A percentile compares a stretch with the other conserved stretches of the same genome.
phyloP scores from a whole-genome alignment of 805 yeast genomes.

The Barnettozyma salicaria region DNA sequence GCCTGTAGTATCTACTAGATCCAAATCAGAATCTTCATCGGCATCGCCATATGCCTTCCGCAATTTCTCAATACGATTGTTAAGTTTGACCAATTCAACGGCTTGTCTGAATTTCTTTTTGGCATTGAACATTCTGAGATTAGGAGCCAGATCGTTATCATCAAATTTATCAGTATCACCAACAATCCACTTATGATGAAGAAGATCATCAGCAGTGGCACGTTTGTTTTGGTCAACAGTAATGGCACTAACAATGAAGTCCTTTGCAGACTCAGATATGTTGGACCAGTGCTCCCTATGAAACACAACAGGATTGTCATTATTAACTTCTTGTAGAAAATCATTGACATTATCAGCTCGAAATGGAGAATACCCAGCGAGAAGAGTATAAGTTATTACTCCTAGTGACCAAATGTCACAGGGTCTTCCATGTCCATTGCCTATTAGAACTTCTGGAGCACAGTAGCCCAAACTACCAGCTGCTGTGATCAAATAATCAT shows the following conservation, averaged over 20 bases:
- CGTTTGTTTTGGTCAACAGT: slow-evolving; percentile 62
- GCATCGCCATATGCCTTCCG: slow-evolving; percentile 50
- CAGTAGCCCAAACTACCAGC: slow-evolving; percentile 97
- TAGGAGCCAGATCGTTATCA: slow-evolving; percentile 67
- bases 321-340: slow-evolving; percentile 70
- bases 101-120: slow-evolving; percentile 81
- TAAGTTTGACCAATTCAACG: slow-evolving; percentile 74
- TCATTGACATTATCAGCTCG: slow-evolving; percentile 77
- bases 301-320: slow-evolving; percentile 73
- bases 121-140: slow-evolving; percentile 75
- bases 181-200: slow-evolving; percentile 73
- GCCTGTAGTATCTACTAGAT: slow-evolving; percentile 27
- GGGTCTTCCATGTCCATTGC: slow-evolving; percentile 87
- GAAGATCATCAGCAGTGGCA: slow-evolving; percentile 59
- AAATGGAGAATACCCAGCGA: slow-evolving; percentile 92
- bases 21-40: slow-evolving; percentile 26
- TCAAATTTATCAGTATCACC: slow-evolving; percentile 39
- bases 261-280: slow-evolving; percentile 74
- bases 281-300: slow-evolving; percentile 83
- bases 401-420: slow-evolving; percentile 97
- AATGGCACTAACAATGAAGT: slow-evolving; percentile 66
- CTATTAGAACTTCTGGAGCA: slow-evolving; percentile 86
- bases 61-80: slow-evolving; percentile 70
- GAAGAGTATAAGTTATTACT: slow-evolving; percentile 80
- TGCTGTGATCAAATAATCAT: slow-evolving; percentile 58